Base-by-base conservation (phyloP, 2,329 filamentous ascomycete species). In the Monosporascus sp. region DNA sequence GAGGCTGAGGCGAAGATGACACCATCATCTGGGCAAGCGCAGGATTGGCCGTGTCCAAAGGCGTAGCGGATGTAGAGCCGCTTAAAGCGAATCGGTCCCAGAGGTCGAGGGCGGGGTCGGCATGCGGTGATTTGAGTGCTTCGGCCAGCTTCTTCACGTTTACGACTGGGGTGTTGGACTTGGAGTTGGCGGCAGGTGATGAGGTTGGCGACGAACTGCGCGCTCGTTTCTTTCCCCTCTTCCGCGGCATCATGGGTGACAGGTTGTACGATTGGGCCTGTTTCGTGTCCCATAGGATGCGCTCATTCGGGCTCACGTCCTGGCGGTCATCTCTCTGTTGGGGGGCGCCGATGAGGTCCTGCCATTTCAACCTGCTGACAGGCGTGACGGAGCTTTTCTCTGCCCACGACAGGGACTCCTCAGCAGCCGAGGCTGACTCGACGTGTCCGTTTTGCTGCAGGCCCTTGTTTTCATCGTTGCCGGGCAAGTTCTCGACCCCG, bases 81-180 rank as follows among this genome's bases (percentile, higher is more conserved):
- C 76, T 72, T 51, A 83, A 70, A 38, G 87, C 81, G 65, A 89
- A 90, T 50, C 87, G 83, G 60, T 88, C 88, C 89, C 89, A 93
- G 2, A 92, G 70, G 58, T 92, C 87, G 35, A 86, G 70, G 2
- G 87, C 87, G 38, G 89, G 86, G 62, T 92, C 88, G 35, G 84
- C 79, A 58, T 87, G 82, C 14, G 85, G 85, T 1, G 86, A 87
- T 58, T 80, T 84, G 44, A 89, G 69, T 1, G 81, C 75, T 51
- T 79, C 75, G 39, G 80, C 78, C 43, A 86, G 70, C 57, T 78
- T 76, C 62, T 82, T 79, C 39, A 85, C 70, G 60, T 88, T 82
- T 55, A 85, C 72, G 0, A 77, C 63, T 6, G 76, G 74, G 1
- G 73, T 71, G 25, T 66, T 69, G 6, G 70, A 61, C 49, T 73